Base-by-base conservation (phyloP, 2,329 filamentous ascomycete species). In the Drechslerella coelobrocha region DNA sequence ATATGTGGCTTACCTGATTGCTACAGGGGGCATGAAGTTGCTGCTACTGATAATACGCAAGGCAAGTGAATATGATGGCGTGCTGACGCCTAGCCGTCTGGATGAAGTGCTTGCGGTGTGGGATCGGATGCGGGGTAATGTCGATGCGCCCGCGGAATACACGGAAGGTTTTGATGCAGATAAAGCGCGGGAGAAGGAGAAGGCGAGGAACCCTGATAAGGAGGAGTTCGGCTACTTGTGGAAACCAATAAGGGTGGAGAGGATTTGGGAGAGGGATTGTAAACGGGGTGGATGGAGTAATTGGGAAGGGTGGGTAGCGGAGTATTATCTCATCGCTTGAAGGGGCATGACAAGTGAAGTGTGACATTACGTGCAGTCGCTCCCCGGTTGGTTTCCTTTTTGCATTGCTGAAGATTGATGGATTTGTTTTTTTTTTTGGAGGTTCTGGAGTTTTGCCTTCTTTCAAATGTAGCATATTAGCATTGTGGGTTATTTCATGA, bases 221-320 rank as follows among this genome's bases (percentile, higher is more conserved):
- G 48, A 50, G 3, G 65, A 69, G 31, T 69, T 69, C 27, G 45
- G 31, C 4, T 31, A 69, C 23, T 27, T 69, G 6, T 69, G 65
- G 65, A 69, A 62, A 21, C 65, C 65, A 39, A 72, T 53, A 2
- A 47, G 55, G 19, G 37, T 72, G 1, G 66, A 72, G 21, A 59
- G 66, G 27, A 72, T 72, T 27, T 72, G 66, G 66, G 66, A 72
- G 51, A 31, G 66, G 53, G 66, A 72, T 55, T 72, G 66, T 31
- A 72, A 72, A 31, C 41, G 59, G 48, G 66, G 66, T 5, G 66
- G 66, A 19, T 72, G 66, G 66, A 72, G 66, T 65, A 72, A 72
- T 55, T 72, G 66, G 66, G 66, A 72, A 47, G 59, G 59, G 21
- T 72, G 66, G 66, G 66, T 72, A 8, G 66, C 66, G 5, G 66